A percentile compares a stretch with the other conserved stretches of the same genome.
Evolutionary conservation across 1,139 yeast species (phyloP).

Genomic region (Scheffersomyces stambukii): DNA sequence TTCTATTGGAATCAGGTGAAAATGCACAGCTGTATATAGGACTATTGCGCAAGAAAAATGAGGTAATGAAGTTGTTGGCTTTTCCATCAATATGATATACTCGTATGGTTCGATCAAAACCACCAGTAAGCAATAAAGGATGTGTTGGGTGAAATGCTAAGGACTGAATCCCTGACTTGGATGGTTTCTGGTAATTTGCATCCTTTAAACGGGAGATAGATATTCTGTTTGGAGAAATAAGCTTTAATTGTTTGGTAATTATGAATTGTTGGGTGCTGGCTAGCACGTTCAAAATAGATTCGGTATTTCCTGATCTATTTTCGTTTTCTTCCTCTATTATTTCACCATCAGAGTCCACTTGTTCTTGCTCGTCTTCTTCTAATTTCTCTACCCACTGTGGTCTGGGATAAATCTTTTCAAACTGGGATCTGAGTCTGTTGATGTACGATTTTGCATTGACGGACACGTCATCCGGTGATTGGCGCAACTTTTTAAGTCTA

Average conservation of each 20-base stretch:
- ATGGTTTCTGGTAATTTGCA: slow-evolving; percentile 67
- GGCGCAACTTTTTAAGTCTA: slow-evolving; percentile 69
- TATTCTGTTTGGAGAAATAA: slow-evolving; percentile 67
- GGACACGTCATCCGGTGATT: slow-evolving; percentile 52
- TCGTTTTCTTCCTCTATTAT: slow-evolving; percentile 31
- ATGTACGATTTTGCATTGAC: slow-evolving; percentile 68
- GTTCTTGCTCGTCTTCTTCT: slow-evolving; percentile 20
- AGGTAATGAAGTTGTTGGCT: slow-evolving; percentile 72
- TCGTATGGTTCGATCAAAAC: slow-evolving; percentile 85
- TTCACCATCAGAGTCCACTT: slow-evolving; percentile 16
- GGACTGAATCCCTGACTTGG: slow-evolving; percentile 79
- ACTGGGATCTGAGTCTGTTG: slow-evolving; percentile 73
- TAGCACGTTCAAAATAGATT: slow-evolving; percentile 41
- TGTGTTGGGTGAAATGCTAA: slow-evolving; percentile 81
- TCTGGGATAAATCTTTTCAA: slow-evolving; percentile 80
- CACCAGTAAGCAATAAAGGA: slow-evolving; percentile 84
- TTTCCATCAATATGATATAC: slow-evolving; percentile 93
- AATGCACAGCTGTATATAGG: slow-evolving; percentile 79
- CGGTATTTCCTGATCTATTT: slow-evolving; percentile 3
- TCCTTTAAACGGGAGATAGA: slow-evolving; percentile 80
- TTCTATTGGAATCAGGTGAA: slow-evolving; percentile 35
- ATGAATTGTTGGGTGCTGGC: slow-evolving; percentile 55
- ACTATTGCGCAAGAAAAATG: slow-evolving; percentile 70
- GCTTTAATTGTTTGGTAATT: slow-evolving; percentile 44
- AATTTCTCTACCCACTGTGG: slow-evolving; percentile 76